Base-by-base conservation (phyloP, 1,139 yeast species). In the Protomyces inundatus region DNA sequence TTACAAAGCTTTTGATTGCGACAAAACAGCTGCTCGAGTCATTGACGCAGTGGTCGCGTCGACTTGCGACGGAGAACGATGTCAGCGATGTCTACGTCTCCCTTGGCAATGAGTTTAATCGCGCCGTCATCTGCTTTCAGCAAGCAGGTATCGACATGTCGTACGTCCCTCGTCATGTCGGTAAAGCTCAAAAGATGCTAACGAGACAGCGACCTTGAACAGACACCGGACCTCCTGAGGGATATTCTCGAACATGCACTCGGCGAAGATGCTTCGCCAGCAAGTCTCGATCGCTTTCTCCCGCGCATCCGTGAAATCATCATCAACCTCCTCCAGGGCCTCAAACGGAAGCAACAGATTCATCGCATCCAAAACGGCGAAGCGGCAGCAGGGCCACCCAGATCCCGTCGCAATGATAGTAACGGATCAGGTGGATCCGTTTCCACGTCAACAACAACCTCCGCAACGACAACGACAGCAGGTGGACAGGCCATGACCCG, bases 21-120 rank as follows among this genome's bases (percentile, higher is more conserved):
- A 91, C 98, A 0, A 91, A 91, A 71, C 93, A 89, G 67, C 79
- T 95, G 14, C 78, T 93, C 14, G 96, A 89, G 70, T 83, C 90
- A 42, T 77, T 95, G 64, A 90, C 96, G 0, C 90, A 85, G 68
- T 95, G 99, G 99, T 93, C 98, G 0, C 81, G 85, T 66, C 84
- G 83, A 36, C 82, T 82, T 42, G 91, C 90, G 2, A 82, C 86
- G 46, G 98, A 91, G 64, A 84, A 84, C 66, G 90, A 84, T 69
- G 97, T 95, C 1, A 89, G 97, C 2, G 91, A 90, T 73, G 88
- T 93, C 4, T 95, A 90, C 73, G 98, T 95, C 12, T 87, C 85
- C 69, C 80, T 95, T 46, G 98, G 98, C 0, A 93, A 93, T 73
- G 97, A 93, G 75, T 95, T 90, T 77, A 85, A 95, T 70, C 84